Evolutionary conservation across 176 grass and related monocot genomes (phyloP).

Genomic region (Elymus sibiricus): DNA sequence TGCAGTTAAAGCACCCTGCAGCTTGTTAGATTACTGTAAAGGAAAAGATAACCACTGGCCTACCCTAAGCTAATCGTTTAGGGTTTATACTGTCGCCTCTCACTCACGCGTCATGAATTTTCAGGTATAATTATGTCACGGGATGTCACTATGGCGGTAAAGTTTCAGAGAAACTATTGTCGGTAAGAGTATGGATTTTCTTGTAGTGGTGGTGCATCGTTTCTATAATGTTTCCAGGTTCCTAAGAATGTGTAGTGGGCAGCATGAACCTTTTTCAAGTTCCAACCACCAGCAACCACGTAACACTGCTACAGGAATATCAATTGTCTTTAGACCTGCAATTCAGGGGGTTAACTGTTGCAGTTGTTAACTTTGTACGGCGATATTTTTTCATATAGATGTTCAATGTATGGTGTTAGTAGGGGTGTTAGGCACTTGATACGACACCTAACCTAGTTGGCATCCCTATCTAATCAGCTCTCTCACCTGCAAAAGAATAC

Average conservation of each 20-base stretch:
- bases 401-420: conserved; percentile 16
- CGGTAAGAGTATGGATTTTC: conserved; percentile 1
- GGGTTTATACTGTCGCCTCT: conserved; percentile 32
- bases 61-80: conserved; percentile 31
- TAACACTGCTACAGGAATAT: conserved; percentile 27
- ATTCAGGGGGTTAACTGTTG: conserved; percentile 28
- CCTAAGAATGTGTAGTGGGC: neutral
- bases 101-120: conserved; percentile 35
- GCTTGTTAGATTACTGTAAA: conserved; percentile 34
- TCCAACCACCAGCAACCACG: conserved; percentile 37
- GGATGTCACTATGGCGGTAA: conserved; percentile 26
- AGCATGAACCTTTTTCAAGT: conserved; percentile 34
- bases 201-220: neutral
- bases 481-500: conserved; percentile 28
- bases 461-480: conserved; percentile 36
- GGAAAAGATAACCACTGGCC: neutral
- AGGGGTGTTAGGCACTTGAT: conserved; percentile 46
- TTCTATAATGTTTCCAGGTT: conserved; percentile 16
- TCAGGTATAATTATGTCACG: conserved; percentile 21
- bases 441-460: conserved; percentile 42
- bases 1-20: conserved; percentile 32
- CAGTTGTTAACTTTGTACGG: conserved; percentile 9
- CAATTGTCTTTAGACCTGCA: conserved; percentile 40
- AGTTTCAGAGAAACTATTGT: neutral
- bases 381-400: conserved; percentile 18